Base-by-base conservation (phyloP, 2,329 filamentous ascomycete species). In the Cladosporium sp. region DNA sequence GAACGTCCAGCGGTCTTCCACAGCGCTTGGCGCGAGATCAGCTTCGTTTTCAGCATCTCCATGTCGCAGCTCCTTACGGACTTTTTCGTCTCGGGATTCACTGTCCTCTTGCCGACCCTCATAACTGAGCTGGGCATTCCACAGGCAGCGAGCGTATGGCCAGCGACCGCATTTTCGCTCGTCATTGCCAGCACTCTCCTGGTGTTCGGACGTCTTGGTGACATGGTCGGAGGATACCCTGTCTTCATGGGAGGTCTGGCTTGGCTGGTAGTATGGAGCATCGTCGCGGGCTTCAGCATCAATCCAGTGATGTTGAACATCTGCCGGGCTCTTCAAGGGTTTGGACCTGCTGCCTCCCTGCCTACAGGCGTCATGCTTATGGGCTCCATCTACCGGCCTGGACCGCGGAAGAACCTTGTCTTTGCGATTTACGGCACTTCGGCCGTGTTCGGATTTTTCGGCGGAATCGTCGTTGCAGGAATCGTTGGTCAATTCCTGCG, bases 41-140 rank as follows among this genome's bases (percentile, higher is more conserved):
- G 76, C 19, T 87, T 86, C 61, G 77, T 81, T 61, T 78, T 80
- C 57, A 80, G 80, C 0, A 54, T 65, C 9, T 50, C 58, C 22
- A 63, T 63, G 58, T 63, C 61, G 13, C 58, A 63, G 34, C 31
- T 59, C 3, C 49, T 63, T 9, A 58, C 58, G 75, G 86, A 90
- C 71, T 90, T 84, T 68, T 86, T 85, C 64, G 79, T 91, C 51
- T 86, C 84, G 43, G 88, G 88, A 33, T 92, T 91, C 62, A 80
- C 76, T 55, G 72, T 83, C 56, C 69, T 91, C 22, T 68, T 90
- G 0, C 87, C 87, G 1, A 80, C 80, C 0, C 66, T 92, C 3
- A 73, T 81, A 9, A 64, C 67, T 9, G 76, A 81, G 1, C 75
- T 92, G 3, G 50, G 80, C 33, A 89, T 92, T 34, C 80, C 86